Base-by-base conservation (phyloP, 129 eudicot genomes). In the Centaurea solstitialis region DNA sequence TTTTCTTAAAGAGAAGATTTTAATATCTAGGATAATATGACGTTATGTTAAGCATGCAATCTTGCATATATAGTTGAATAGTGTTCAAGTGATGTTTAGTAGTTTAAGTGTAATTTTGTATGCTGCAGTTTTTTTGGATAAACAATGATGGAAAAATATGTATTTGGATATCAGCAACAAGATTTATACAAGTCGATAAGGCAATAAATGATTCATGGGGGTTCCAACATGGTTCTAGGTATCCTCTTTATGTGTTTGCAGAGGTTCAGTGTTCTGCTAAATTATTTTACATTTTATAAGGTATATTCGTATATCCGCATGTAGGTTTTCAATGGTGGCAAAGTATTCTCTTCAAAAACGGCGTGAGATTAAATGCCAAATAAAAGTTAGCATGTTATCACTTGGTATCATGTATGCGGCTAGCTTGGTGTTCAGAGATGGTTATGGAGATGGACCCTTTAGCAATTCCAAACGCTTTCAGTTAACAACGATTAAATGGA, bases 391-490 rank as follows among this genome's bases (percentile, higher is more conserved):
- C 12, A 22, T 67, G 37, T 67, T 67, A 67, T 67, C 71, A 67
- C n/a, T 22, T 9, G 37, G 37, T 10, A 23, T 13, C 71, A 67
- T 67, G 38, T 67, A 67, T 67, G 71, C 71, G 6, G 71, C 71
- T 67, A 67, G 71, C 71, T 67, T 67, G 71, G 71, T 67, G 33
- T 72, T 72, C 76, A 72, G 40, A 72, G 21, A 39, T 1, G 59
- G 30, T 4, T 6, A 9, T 39, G 37, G 74, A n/a, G n/a, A n/a
- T n/a, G n/a, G n/a, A n/a, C n/a, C 3, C 12, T 3, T 39, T 5
- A 26, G 74, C 35, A 10, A n/a, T n/a, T n/a, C 22, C 33, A 9
- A 18, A 10, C 59, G 9, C 57, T 38, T 20, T 8, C 9, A 10
- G 8, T 22, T 40, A 10, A 6, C 21, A 2, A 72, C 6, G 4